Conservation (phyloP, 2,329 filamentous ascomycete genomes). For the Colletotrichum siamense region DNA sequence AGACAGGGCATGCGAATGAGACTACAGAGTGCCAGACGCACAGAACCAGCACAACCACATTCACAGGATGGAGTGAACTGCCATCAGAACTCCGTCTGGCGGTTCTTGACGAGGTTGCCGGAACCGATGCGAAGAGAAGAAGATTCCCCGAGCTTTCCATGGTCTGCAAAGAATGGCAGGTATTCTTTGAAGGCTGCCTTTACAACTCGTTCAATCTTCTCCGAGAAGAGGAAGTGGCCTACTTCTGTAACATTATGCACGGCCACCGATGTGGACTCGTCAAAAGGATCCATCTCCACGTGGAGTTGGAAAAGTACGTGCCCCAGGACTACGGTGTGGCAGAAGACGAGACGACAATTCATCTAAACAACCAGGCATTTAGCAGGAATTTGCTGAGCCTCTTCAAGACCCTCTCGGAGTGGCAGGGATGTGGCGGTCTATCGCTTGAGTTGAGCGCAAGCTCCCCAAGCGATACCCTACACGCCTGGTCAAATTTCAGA, state of each 20-base stretch:
- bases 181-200: not conserved
- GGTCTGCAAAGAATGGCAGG: not conserved
- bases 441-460: not conserved
- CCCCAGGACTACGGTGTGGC: not conserved
- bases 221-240: not conserved
- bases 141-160: not conserved
- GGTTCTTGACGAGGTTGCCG: not conserved
- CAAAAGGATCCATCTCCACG: not conserved
- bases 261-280: not conserved
- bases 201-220: not conserved
- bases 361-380: not conserved
- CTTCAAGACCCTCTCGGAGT: not conserved
- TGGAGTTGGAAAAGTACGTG: not conserved
- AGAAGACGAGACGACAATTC: not conserved
- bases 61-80: not conserved
- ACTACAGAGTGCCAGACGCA: not conserved
- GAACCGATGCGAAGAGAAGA: not conserved
- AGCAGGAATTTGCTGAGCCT: not conserved
- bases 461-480: not conserved
- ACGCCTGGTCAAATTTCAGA: not conserved
- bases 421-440: not conserved
- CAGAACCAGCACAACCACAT: not conserved
- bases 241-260: not conserved
- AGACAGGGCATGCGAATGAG: rapidly evolving
- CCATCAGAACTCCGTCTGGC: not conserved